phyloP scores from a whole-genome alignment of 78 protist species.

The Protostelium mycophagum region DNA sequence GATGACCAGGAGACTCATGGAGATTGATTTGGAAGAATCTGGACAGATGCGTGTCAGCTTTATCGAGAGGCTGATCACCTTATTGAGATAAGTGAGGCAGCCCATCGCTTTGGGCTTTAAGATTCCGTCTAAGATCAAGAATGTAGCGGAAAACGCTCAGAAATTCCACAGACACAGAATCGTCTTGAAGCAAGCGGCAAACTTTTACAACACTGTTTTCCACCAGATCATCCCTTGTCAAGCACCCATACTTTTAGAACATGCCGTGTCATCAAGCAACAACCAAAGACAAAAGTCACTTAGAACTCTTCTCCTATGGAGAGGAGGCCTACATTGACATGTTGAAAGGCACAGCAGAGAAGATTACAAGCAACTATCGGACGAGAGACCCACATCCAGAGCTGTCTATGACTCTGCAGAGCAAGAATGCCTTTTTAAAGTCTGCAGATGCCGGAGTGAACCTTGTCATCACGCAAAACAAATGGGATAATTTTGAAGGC shows the following conservation, averaged over 20 bases:
- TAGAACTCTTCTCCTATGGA: slow-evolving; percentile 34
- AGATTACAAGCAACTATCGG: slow-evolving; percentile 46
- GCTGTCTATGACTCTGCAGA: slow-evolving; percentile 16
- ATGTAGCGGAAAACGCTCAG: slow-evolving; percentile 24
- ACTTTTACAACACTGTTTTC: slow-evolving; percentile 71
- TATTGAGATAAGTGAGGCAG: slow-evolving; percentile 76
- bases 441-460: too few species aligned
- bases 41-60: slow-evolving; percentile 63
- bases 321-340: slow-evolving; percentile 23
- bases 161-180: slow-evolving; percentile 43
- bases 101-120: slow-evolving; percentile 47
- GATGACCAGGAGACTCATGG: slow-evolving; percentile 24
- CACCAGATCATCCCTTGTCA: slow-evolving; percentile 60
- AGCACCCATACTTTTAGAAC: slow-evolving; percentile 47
- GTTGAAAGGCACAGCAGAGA: slow-evolving; percentile 43
- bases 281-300: neutral
- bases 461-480: neutral
- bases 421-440: too few species aligned
- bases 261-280: slow-evolving; percentile 29
- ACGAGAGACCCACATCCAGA: slow-evolving; percentile 18
- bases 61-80: slow-evolving; percentile 59
- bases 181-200: slow-evolving; percentile 73
- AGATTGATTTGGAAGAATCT: neutral
- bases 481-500: neutral
- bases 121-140: slow-evolving; percentile 19